These are phyloP conservation scores for Diaporthe vexans DNA, from an alignment of 2,329 filamentous ascomycete species.

Conservation along the genomic window DNA sequence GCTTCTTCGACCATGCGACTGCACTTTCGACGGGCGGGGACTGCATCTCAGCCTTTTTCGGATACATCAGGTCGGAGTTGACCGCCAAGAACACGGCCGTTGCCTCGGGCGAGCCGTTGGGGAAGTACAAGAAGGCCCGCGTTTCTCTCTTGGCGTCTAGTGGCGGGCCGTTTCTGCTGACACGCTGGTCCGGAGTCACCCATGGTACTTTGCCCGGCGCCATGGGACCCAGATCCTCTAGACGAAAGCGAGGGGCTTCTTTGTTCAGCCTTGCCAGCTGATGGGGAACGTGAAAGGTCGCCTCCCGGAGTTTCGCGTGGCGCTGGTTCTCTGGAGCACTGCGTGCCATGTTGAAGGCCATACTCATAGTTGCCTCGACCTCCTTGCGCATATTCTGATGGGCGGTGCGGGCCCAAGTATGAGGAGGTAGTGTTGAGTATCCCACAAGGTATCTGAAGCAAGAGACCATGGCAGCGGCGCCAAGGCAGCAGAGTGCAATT, in stretches of 20 bases:
- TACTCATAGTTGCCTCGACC: not conserved
- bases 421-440: not conserved
- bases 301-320: constrained; percentile 12
- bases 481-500: too few species aligned
- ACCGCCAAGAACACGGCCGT: constrained; percentile 19
- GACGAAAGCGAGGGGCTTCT: constrained; percentile 10
- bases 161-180: not conserved
- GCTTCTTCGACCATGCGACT: not conserved
- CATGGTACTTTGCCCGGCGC: not conserved
- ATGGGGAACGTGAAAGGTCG: constrained; percentile 21
- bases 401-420: not conserved
- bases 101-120: not conserved
- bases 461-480: too few species aligned
- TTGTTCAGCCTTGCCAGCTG: constrained; percentile 29
- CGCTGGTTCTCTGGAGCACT: not conserved
- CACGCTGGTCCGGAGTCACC: not conserved
- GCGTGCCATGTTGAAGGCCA: constrained; percentile 16
- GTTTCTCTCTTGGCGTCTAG: constrained; percentile 18
- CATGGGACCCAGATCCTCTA: constrained; percentile 15
- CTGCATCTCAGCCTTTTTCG: not conserved
- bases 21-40: too few species aligned
- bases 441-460: not conserved
- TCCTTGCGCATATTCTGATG: not conserved
- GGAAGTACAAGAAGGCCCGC: constrained; percentile 30
- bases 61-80: constrained; percentile 2